Evolutionary conservation across 2,329 filamentous ascomycete species (phyloP), one percentile per base, ranked within the genome.

Genomic region (Daldinia eschscholtzii): DNA sequence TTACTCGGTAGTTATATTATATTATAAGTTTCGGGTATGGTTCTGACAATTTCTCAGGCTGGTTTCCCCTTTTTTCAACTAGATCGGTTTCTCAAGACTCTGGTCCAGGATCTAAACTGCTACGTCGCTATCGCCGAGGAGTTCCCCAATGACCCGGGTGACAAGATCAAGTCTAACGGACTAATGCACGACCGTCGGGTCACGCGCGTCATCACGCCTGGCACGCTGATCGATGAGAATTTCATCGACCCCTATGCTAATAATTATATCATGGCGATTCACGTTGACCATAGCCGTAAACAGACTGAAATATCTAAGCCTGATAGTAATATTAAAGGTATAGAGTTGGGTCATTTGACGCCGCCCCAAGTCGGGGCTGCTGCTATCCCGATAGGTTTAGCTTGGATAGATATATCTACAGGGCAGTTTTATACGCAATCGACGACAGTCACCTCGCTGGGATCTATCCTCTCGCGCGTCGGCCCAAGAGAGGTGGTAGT

Each of bases 61-160:
- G 96, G 96, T 1, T 99, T 99, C 74, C 96, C 95, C 18, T 94
- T 93, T 79, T 94, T 93, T 76, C 94, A 98, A 78, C 85, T 99
- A 28, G 95, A 98, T 77, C 90, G 94, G 26, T 98, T 94, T 79
- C 88, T 99, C 74, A 98, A 98, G 80, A 89, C 93, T 68, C 87
- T 99, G 20, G 96, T 99, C 2, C 92, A 97, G 78, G 96, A 98
- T 77, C 83, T 96, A 52, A 93, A 92, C 78, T 92, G 93, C 76
- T 93, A 97, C 80, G 96, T 99, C 69, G 96, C 96, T 55, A 92
- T 99, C 71, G 94, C 93, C 53, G 95, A 99, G 79, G 96, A 99
- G 79, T 95, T 97, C 74, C 89, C 92, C 18, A 92, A 96, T 75
- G 86, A 89, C 70, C 84, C 88, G 4, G 85, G 89, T 3, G 89